Evolutionary conservation across 1,284 basidiomycete genomes (phyloP), one percentile per base, ranked within the genome.

Genomic region (Cystobasidium sp.): DNA sequence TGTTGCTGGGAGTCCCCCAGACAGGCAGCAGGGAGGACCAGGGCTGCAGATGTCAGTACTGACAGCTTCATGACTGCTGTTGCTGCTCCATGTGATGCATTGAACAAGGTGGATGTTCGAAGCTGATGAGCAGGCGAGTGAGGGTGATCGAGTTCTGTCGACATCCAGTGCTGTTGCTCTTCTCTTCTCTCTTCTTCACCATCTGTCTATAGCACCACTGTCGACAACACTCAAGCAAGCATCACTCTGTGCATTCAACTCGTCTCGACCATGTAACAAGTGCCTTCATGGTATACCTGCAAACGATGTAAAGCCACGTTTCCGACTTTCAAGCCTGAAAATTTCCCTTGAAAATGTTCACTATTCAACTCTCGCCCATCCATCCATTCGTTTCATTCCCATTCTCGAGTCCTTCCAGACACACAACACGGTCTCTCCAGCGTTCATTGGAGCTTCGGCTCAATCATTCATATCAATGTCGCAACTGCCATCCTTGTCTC

Each of bases 401-500:
- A n/a, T 12, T 9, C 9, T 37, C 41, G n/a, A n/a, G n/a, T n/a
- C n/a, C n/a, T n/a, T n/a, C n/a, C n/a, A n/a, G n/a, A n/a, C n/a
- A n/a, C n/a, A n/a, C 14, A 39, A 41, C 31, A 51, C 51, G 64
- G 64, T 66, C 64, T 18, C 39, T 66, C 64, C 64, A 66, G 64
- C 64, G 64, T 44, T 16, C 64, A 53, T 47, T 51, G 61, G 47
- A 51, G 61, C 47, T 51, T 59, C 56, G 56, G 56, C 56, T 59
- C 56, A 20, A 18, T 49, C 55, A 49, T 52, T 10, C 14, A 43
- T 2, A 39, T 55, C 41, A 22, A 43, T 66, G 49, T 51, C 64
- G 64, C 64, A 66, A 66, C 64, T 66, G 64, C 44, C 61, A 47
- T 63, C 61, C 44, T 63, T 59, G 9, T 12, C 43, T 22, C 61